phyloP scores from a whole-genome alignment of 305 asterid species.

The Plantago lanceolata region DNA sequence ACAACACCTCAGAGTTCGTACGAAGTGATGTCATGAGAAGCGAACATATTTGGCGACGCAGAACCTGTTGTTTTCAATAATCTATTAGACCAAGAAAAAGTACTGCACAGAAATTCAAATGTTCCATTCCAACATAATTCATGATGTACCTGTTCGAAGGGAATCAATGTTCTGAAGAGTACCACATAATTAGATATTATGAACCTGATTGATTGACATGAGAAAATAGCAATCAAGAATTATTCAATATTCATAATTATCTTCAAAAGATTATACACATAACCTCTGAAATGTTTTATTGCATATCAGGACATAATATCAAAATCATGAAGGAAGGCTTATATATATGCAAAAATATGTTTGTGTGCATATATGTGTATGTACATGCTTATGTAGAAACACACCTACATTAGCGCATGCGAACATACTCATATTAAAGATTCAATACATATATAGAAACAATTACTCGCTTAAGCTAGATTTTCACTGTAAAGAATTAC shows the following conservation, averaged over 20 bases:
- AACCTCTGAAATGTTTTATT: neutral
- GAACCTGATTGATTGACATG: slow-evolving; percentile 58
- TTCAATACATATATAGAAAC: neutral
- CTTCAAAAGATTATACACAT: slow-evolving; percentile 10
- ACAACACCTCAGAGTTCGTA: slow-evolving; percentile 85
- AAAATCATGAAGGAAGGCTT: neutral
- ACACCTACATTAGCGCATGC: no score
- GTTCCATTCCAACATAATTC: slow-evolving; percentile 24
- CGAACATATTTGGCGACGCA: slow-evolving; percentile 85
- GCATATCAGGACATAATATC: neutral
- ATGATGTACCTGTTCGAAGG: slow-evolving; percentile 74
- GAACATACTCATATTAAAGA: no score
- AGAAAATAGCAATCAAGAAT: slow-evolving; percentile 17
- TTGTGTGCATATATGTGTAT: neutral
- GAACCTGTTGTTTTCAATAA: slow-evolving; percentile 54
- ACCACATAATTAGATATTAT: slow-evolving; percentile 81
- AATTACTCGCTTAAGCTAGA: neutral
- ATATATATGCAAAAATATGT: neutral
- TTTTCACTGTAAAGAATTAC: slow-evolving; percentile 12
- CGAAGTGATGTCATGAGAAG: slow-evolving; percentile 98
- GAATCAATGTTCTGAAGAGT: slow-evolving; percentile 81
- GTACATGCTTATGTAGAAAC: neutral
- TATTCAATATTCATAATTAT: slow-evolving; percentile 12
- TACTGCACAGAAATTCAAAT: slow-evolving; percentile 24
- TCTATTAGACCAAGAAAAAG: slow-evolving; percentile 31